Evolutionary conservation across 2,329 filamentous ascomycete genomes (phyloP), one percentile per base, ranked within the genome.

Genomic region (Epichloe amarillans): DNA sequence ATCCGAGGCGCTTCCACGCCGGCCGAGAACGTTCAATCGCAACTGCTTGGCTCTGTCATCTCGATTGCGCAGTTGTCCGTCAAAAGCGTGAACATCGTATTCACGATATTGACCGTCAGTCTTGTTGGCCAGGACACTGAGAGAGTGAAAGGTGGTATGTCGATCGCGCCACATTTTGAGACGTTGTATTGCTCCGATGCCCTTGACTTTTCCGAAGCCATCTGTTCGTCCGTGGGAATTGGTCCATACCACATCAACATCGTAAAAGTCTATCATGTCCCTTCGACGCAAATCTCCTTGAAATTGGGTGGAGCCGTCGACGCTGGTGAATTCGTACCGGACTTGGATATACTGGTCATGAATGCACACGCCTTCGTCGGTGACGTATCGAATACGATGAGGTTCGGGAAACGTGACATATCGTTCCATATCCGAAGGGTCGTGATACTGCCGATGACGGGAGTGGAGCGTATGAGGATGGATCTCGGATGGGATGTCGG

Each of bases 231-330:
- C 64, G 53, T 76, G 71, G 4, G 66, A 60, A 54, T 76, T 73
- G 21, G 72, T 73, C 73, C 74, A 77, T 37, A 73, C 64, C 10
- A 76, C 73, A 53, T 77, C 73, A 35, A 75, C 67, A 52, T 77
- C 74, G 51, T 71, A 76, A 59, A 73, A 76, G 56, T 71, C 73
- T 35, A 77, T 57, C 21, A 77, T 58, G 42, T 75, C 70, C 57
- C 71, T 72, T 33, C 64, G 61, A 21, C 74, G 68, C 38, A 76
- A 56, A 50, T 76, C 73, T 47, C 72, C 66, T 53, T 77, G 73
- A 52, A 77, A 74, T 23, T 68, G 70, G 19, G 71, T 62, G 1
- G 73, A 75, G 17, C 67, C 63, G 46, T 74, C 71, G 46, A 73
- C 61, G 1, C 70, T 69, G 2, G 72, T 75, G 55, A 76, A 76